These are phyloP conservation scores for Lasiodiplodia sp. DNA, from an alignment of 2,329 filamentous ascomycete genomes.

Conservation along the genomic window DNA sequence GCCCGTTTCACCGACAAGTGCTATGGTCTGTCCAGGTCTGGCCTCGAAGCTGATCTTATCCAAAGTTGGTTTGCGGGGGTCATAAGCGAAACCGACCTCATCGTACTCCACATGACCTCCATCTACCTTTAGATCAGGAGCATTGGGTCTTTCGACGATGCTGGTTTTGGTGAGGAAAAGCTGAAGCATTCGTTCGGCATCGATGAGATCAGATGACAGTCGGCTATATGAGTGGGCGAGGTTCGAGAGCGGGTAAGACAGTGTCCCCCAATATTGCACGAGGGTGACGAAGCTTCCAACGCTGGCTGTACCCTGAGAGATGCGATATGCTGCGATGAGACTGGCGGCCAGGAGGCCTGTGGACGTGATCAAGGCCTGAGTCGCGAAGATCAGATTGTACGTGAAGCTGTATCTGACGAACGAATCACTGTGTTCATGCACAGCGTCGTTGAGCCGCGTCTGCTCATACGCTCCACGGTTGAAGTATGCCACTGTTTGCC, in stretches of 20 bases:
- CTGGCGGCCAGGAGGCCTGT: slow-evolving; percentile 58
- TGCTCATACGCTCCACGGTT: slow-evolving; percentile 64
- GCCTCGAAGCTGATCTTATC: slow-evolving; percentile 58
- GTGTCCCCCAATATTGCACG: slow-evolving; percentile 67
- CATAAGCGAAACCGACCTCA: slow-evolving; percentile 64
- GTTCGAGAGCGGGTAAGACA: slow-evolving; percentile 58
- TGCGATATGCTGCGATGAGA: slow-evolving; percentile 63
- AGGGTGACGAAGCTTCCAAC: slow-evolving; percentile 72
- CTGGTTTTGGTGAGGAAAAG: slow-evolving; percentile 31
- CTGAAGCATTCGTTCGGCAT: slow-evolving; percentile 33
- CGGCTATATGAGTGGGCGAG: slow-evolving; percentile 30
- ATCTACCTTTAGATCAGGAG: slow-evolving; percentile 49
- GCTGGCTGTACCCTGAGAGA: slow-evolving; percentile 45
- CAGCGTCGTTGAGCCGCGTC: slow-evolving; percentile 54
- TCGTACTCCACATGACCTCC: slow-evolving; percentile 62
- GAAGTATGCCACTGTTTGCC: slow-evolving; percentile 67
- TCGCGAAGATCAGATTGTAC: slow-evolving; percentile 37
- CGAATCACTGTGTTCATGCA: slow-evolving; percentile 47
- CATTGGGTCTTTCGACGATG: slow-evolving; percentile 27
- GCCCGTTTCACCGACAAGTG: slow-evolving; percentile 69
- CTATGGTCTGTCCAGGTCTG: slow-evolving; percentile 63
- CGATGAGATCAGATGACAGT: slow-evolving; percentile 32
- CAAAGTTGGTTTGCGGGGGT: slow-evolving; percentile 60
- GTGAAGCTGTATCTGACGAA: slow-evolving; percentile 43
- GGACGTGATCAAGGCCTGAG: slow-evolving; percentile 57